Evolutionary conservation across 768 basidiomycete species (phyloP), one percentile per base, ranked within the genome.

Genomic region (Auricularia auricula-judae): DNA sequence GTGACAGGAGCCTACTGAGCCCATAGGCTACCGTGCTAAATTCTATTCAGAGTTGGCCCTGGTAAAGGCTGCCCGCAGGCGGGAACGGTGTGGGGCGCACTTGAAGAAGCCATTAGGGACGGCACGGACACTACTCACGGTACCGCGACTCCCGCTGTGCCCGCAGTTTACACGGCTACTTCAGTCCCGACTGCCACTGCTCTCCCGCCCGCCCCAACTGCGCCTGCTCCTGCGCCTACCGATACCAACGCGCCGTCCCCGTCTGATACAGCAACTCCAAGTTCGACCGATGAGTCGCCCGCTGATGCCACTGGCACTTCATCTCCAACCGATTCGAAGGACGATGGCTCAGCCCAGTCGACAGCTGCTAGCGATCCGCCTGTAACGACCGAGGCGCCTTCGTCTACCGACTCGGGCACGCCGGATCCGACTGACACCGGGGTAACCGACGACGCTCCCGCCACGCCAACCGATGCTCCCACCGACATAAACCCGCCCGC

Each of bases 61-160:
- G 73, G 73, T 18, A 47, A 64, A 34, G 72, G 72, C 16, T 71
- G 71, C 60, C 70, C 71, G 3, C 63, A 68, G 65, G 68, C 63
- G 11, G 65, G 67, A 14, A 72, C 71, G 7, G 70, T 69, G 12
- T 65, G 71, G 43, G 36, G 44, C 5, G 65, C 64, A 16, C 69
- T 67, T 34, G 35, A 34, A 8, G 29, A 36, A 16, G 67, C 67
- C 36, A 60, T 66, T 36, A 33, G 43, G 35, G 53, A 10, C 8
- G 53, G 53, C 29, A 54, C 53, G 7, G 53, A 54, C 53, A 18
- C 8, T 18, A 54, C n/a, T 7, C 7, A n/a, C 8, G 53, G 53
- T 18, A n/a, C 18, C 11, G 53, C 11, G 7, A 54, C 53, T 12
- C 7, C 53, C 8, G 29, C 53, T 54, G n/a, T 29, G 11, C 18